Percentiles rank a stretch among this genome's conserved stretches.
These are phyloP conservation scores for Nicotiana tabacum DNA, from an alignment of 257 asterid species.

Conservation along the genomic window DNA sequence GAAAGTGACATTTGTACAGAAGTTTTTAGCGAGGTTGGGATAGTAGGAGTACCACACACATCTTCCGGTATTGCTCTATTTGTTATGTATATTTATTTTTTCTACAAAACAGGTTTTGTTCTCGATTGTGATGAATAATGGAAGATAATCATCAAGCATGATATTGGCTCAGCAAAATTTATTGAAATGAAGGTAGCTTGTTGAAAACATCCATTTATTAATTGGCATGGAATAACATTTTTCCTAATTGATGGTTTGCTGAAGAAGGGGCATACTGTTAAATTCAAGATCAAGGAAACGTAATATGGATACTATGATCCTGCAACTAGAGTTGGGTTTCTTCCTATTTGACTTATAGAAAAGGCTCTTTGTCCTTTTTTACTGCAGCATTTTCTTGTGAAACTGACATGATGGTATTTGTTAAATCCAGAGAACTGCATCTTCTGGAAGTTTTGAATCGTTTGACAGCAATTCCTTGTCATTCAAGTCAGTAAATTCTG, in stretches of 20 bases:
- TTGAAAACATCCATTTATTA: too few species aligned
- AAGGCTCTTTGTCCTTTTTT: background rate
- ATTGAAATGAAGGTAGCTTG: too few species aligned
- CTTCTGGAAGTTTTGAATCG: slow-evolving; percentile 64
- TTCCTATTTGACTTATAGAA: background rate
- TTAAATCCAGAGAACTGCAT: slow-evolving; percentile 53
- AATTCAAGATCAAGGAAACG: background rate
- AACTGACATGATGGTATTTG: slow-evolving; percentile 23
- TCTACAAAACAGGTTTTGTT: background rate
- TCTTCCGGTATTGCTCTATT: background rate
- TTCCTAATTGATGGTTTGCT: too few species aligned
- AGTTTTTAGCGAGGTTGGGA: background rate
- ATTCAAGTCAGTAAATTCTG: slow-evolving; percentile 26
- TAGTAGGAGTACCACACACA: background rate
- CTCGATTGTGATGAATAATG: background rate
- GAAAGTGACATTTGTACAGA: background rate
- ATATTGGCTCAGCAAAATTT: too few species aligned
- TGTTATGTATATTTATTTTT: background rate
- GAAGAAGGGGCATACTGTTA: background rate
- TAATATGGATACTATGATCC: background rate
- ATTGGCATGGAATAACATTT: too few species aligned
- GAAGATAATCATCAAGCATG: background rate
- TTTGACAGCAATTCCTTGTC: slow-evolving; percentile 47
- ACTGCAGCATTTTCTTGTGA: background rate
- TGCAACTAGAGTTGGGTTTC: slow-evolving; percentile 1